phyloP scores from a whole-genome alignment of 305 asterid species.

The Fraxinus nigra region DNA sequence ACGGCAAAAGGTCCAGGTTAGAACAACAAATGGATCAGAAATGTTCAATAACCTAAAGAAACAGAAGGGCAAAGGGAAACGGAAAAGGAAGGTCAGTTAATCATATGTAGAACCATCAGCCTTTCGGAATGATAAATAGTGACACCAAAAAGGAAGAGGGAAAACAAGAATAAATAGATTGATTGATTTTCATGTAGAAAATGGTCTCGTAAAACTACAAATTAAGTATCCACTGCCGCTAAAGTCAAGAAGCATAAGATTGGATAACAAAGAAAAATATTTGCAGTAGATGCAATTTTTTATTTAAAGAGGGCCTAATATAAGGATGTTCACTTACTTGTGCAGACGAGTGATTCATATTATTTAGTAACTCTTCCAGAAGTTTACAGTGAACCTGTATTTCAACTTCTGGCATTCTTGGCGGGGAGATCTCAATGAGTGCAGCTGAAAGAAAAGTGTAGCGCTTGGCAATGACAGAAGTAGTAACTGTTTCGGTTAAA shows the following conservation, averaged over 20 bases:
- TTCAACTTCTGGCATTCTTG: conserved; percentile 71
- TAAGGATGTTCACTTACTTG: conserved; percentile 61
- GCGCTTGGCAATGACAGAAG: conserved; percentile 88
- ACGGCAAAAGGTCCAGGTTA: not conserved
- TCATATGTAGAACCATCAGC: not conserved
- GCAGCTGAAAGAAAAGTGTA: conserved; percentile 89
- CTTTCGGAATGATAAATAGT: not conserved
- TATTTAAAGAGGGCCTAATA: conserved; percentile 11
- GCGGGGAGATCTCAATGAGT: conserved; percentile 84
- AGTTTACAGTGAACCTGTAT: conserved; percentile 64
- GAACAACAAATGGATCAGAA: not conserved
- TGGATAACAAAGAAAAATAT: conserved; percentile 4
- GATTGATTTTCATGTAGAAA: conserved; percentile 1
- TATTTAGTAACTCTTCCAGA: conserved; percentile 80
- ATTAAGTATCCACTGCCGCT: not conserved
- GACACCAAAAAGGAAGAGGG: conserved; percentile 7
- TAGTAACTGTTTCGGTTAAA: conserved; percentile 67
- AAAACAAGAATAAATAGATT: not conserved
- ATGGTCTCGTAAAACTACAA: conserved; percentile 14
- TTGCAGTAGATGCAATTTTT: not conserved
- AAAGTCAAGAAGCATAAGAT: conserved; percentile 5
- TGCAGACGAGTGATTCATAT: conserved; percentile 93
- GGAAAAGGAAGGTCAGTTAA: conserved; percentile 1
- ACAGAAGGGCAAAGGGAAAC: not conserved
- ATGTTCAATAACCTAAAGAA: conserved; percentile 7